phyloP scores from a whole-genome alignment of 257 asterid genomes.

The Scutellaria barbata region DNA sequence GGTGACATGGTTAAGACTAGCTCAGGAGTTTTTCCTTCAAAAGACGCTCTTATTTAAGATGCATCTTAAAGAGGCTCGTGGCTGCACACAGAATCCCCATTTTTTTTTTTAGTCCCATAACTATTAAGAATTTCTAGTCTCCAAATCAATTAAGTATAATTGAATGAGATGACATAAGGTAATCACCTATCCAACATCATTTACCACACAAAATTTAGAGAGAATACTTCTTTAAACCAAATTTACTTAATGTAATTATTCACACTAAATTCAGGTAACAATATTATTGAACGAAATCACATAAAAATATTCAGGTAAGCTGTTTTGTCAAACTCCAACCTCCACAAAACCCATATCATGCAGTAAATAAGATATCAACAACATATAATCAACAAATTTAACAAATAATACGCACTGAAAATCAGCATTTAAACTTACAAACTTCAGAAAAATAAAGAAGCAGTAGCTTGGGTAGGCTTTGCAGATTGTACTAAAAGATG shows the following conservation, averaged over 20 bases:
- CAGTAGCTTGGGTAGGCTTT: slow-evolving; percentile 23
- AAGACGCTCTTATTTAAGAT: slow-evolving; percentile 52
- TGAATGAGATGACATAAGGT: no score
- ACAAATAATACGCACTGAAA: no score
- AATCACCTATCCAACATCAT: background rate
- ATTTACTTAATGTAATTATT: no score
- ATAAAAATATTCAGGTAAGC: background rate
- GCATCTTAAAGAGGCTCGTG: slow-evolving; percentile 49
- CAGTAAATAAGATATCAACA: background rate
- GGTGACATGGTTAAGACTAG: slow-evolving; percentile 53
- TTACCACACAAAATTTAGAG: no score
- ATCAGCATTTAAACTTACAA: no score
- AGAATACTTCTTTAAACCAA: no score
- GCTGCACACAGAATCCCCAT: slow-evolving; percentile 36
- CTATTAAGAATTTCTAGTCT: no score
- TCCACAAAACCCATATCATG: background rate
- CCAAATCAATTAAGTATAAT: no score
- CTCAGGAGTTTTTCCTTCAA: slow-evolving; percentile 47
- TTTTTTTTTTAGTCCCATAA: no score
- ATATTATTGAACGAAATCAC: no score
- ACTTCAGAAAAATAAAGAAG: no score
- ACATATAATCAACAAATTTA: background rate
- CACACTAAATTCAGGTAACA: no score
- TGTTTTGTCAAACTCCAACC: background rate
- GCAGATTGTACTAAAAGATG: slow-evolving; percentile 73